Evolutionary conservation across 225 moss, liverwort and hornwort species (phyloP).

Genomic region (Bryoerythrophyllum caledonicum): DNA sequence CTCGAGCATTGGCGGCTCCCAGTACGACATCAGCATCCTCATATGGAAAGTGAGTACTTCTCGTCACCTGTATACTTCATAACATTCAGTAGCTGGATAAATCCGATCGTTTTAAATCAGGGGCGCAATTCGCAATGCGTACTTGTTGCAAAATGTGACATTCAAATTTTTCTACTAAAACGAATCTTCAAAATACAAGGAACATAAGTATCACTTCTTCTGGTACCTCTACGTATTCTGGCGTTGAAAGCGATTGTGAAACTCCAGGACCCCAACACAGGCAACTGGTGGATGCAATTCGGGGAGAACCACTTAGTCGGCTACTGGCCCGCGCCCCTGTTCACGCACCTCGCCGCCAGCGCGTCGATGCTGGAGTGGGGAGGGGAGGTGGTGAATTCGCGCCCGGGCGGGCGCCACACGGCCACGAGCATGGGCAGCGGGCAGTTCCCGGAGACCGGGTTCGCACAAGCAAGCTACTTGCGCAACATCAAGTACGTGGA

Average conservation of each 20-base stretch:
- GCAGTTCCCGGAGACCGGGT: conserved; percentile 51
- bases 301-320: conserved; percentile 49
- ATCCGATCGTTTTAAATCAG: no score
- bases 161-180: no score
- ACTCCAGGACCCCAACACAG: conserved; percentile 49
- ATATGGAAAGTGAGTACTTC: conserved; percentile 58
- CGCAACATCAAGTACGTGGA: conserved; percentile 58
- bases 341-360: conserved; percentile 46
- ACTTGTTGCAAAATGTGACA: neutral
- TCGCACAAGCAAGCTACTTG: conserved; percentile 51
- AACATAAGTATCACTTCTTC: no score
- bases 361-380: conserved; percentile 63
- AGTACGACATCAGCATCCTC: conserved; percentile 60
- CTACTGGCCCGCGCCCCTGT: conserved; percentile 53
- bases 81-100: neutral
- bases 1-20: conserved; percentile 34
- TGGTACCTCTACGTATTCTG: no score
- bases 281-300: conserved; percentile 66
- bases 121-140: no score
- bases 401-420: conserved; percentile 44
- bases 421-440: conserved; percentile 57
- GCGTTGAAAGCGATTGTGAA: neutral
- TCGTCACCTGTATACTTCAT: no score
- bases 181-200: no score
- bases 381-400: conserved; percentile 59